Percentiles rank a stretch among this genome's conserved stretches.
phyloP scores from a whole-genome alignment of 2,329 filamentous ascomycete species.

The Colletotrichum noveboracense region DNA sequence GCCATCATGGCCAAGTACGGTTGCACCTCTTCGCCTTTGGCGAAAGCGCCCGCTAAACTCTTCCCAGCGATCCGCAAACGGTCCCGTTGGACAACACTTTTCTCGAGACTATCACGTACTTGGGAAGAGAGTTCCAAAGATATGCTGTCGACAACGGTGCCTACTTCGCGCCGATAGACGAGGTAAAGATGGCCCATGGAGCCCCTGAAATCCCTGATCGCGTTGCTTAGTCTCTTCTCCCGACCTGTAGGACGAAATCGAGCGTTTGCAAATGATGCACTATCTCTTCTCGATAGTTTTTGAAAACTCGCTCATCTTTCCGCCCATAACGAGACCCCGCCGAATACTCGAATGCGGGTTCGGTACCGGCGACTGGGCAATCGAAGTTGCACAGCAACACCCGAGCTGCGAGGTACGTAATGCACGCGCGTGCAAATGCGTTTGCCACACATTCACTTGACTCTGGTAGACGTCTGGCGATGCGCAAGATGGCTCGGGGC shows the following conservation, averaged over 20 bases:
- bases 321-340: conserved; percentile 62
- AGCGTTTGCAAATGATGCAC: conserved; percentile 69
- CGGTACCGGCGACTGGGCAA: conserved; percentile 74
- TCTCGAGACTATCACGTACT: conserved; percentile 62
- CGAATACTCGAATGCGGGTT: conserved; percentile 76
- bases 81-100: conserved; percentile 62
- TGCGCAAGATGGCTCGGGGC: not conserved
- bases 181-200: conserved; percentile 54
- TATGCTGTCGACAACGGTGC: conserved; percentile 68
- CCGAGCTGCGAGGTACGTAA: conserved; percentile 66
- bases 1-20: conserved; percentile 20
- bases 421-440: not conserved
- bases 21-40: not conserved
- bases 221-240: not conserved
- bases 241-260: conserved; percentile 65
- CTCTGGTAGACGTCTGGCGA: not conserved
- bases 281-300: conserved; percentile 67
- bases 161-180: conserved; percentile 74
- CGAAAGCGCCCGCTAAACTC: conserved; percentile 26
- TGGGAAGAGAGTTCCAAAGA: conserved; percentile 71
- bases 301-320: conserved; percentile 71
- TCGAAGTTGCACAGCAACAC: conserved; percentile 68
- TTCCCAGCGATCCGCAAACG: conserved; percentile 50
- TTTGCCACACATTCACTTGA: not conserved
- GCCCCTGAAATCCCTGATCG: not conserved